Conservation (phyloP, 169 alveolate species). For the Perkinsus olseni region DNA sequence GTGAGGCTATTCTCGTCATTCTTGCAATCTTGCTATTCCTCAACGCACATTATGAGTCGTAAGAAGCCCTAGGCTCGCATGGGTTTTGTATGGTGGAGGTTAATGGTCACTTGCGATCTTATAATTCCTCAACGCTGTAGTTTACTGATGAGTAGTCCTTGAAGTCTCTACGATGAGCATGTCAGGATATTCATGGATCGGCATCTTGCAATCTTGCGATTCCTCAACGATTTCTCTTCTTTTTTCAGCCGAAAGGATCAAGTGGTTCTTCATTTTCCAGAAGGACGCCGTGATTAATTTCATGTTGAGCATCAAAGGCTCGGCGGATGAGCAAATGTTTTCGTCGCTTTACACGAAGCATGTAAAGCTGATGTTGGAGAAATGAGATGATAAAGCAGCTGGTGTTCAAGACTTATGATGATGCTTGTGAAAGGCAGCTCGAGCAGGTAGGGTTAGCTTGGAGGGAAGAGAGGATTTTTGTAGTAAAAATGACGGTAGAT, state of each 20-base stretch:
- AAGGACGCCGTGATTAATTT: slow-evolving; percentile 30
- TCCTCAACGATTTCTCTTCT: too few relatives aligned
- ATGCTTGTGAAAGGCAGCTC: background rate
- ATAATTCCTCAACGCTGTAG: background rate
- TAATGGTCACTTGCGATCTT: too few relatives aligned
- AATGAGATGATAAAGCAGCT: slow-evolving; percentile 32
- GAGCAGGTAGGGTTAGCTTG: background rate
- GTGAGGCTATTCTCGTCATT: background rate
- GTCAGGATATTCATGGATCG: too few relatives aligned
- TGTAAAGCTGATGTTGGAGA: slow-evolving; percentile 26
- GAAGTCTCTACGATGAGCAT: too few relatives aligned
- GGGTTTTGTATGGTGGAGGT: too few relatives aligned
- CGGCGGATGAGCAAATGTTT: slow-evolving; percentile 23
- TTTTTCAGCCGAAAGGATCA: slow-evolving; percentile 15
- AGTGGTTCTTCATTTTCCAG: slow-evolving; percentile 34
- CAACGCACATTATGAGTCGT: too few relatives aligned
- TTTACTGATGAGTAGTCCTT: too few relatives aligned
- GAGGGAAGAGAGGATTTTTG: too few relatives aligned
- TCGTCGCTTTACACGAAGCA: slow-evolving; percentile 3
- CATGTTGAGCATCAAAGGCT: slow-evolving; percentile 30
- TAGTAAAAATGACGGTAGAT: too few relatives aligned
- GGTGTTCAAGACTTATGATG: slow-evolving; percentile 29
- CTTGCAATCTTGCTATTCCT: background rate
- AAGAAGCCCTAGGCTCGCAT: too few relatives aligned
- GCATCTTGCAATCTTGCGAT: too few relatives aligned